Evolutionary conservation across 768 basidiomycete genomes (phyloP), one percentile per base, ranked within the genome.

Genomic region (Symmetrospora coprosmae): DNA sequence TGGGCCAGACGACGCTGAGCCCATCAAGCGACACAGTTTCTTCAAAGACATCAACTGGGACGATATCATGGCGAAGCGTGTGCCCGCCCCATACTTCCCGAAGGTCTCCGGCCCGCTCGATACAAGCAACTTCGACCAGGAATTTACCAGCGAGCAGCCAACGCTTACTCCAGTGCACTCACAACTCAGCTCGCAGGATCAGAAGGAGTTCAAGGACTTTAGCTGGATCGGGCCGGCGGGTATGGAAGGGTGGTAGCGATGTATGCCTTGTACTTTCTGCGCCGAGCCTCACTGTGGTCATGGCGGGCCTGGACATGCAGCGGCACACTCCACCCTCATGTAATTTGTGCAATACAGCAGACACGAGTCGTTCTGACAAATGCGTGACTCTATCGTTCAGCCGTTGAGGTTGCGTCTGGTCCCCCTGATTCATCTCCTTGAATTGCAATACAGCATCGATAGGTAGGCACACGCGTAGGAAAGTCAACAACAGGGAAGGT

Each of bases 41-140:
- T 99, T 99, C 80, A 90, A 91, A 74, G 94, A 97, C 71, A 86
- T 92, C 48, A 96, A 75, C 75, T 99, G 85, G 72, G 94, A 97
- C 66, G 92, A 96, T 72, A 86, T 99, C n/a, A 72, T 92, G 65
- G 79, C 94, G 76, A 97, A 97, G 74, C 87, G 91, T 62, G 89
- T 97, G 69, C 90, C 91, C 21, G 87, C 90, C 21, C 87, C 92
- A 2, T 99, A 96, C 76, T 90, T 88, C 81, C 94, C 94, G 16
- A 86, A 84, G 2, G 88, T 99, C 69, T 90, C 88, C 70, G 71
- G 87, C 28, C 34, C 59, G 25, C 19, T 51, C 34, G 28, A 51
- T 59, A 48, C 53, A 35, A 49, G 50, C 58, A 31, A 38, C 33
- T 28, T 45, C 33, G 48, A 51, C 43, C 27, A 30, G 34, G 94